Evolutionary conservation across 192 early-diverging fungal species (phyloP).

Genomic region (Lobosporangium transversale): DNA sequence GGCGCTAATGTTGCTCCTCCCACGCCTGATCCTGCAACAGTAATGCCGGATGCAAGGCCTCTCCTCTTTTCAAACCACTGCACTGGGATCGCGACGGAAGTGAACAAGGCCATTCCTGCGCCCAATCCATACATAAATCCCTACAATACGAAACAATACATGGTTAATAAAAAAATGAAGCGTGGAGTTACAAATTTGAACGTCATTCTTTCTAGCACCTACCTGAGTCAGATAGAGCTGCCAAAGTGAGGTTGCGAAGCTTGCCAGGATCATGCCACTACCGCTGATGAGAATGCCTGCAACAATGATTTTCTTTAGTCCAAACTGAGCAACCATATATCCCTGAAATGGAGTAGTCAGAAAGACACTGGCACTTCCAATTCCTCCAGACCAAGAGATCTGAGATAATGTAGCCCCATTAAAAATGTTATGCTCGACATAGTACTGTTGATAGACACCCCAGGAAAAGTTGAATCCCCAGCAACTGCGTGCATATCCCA

Average conservation of each 20-base stretch:
- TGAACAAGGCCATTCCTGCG: constrained; percentile 63
- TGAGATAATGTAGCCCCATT: constrained; percentile 12
- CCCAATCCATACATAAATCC: constrained; percentile 73
- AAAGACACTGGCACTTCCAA: constrained; percentile 26
- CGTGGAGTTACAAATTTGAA: background rate
- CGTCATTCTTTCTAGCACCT: background rate
- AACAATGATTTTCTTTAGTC: constrained; percentile 14
- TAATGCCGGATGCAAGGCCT: constrained; percentile 70
- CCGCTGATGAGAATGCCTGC: constrained; percentile 19
- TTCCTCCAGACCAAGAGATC: constrained; percentile 34
- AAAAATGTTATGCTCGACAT: constrained; percentile 26
- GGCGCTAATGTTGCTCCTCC: constrained; percentile 73
- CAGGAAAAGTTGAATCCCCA: constrained; percentile 45
- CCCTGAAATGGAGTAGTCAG: constrained; percentile 35
- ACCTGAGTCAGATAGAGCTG: constrained; percentile 72
- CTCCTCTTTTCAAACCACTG: constrained; percentile 72
- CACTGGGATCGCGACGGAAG: constrained; percentile 67
- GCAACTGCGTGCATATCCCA: background rate
- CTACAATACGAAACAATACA: too few species aligned
- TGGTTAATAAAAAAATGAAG: too few species aligned
- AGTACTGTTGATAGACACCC: constrained; percentile 41
- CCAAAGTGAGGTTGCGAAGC: constrained; percentile 72
- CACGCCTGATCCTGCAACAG: constrained; percentile 74
- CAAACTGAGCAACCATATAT: constrained; percentile 15
- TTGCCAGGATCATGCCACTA: constrained; percentile 65